Evolutionary conservation across 2,329 filamentous ascomycete species (phyloP), one percentile per base, ranked within the genome.

Genomic region (Penicillium sp.): DNA sequence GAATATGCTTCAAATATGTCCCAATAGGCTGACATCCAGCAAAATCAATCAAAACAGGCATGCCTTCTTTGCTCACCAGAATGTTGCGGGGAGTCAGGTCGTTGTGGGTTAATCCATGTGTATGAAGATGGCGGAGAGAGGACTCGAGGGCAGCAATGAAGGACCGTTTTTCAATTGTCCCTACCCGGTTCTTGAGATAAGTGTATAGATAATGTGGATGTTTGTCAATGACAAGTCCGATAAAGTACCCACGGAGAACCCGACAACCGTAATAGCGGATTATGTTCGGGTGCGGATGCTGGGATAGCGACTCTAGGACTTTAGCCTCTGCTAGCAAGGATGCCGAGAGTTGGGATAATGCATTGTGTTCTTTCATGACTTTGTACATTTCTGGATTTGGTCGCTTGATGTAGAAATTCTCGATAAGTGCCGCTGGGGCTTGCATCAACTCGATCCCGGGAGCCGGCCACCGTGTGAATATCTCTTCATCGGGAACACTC

Each of bases 1-100:
- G 1, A 85, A 75, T 67, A 83, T 83, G 61, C 81, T 74, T 10
- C 69, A 77, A 1, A 75, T 75, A 1, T 67, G 59, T 51, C 57
- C 68, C 66, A 54, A 64, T 57, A 17, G 58, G 59, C 58, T 58
- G 59, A 38, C 61, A 67, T 46, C 54, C 60, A 4, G 56, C 66
- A 54, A 69, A 70, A 42, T 71, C 67, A 46, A 69, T 67, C 37
- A 71, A 51, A 17, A 70, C 57, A 13, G 67, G 65, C 56, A 60
- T 60, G 8, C 60, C 63, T 25, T 64, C 50, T 27, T 60, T 58
- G 21, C 33, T 47, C 15, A 70, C 45, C 58, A 71, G 61, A 49
- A 71, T 62, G 48, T 71, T 72, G 33, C 58, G 15, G 15, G 69
- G 67, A 37, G 60, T 67, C 50, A 71, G 60, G 55, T 71, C 66